phyloP scores from a whole-genome alignment of 805 yeast genomes.

The Candida ortonii region DNA sequence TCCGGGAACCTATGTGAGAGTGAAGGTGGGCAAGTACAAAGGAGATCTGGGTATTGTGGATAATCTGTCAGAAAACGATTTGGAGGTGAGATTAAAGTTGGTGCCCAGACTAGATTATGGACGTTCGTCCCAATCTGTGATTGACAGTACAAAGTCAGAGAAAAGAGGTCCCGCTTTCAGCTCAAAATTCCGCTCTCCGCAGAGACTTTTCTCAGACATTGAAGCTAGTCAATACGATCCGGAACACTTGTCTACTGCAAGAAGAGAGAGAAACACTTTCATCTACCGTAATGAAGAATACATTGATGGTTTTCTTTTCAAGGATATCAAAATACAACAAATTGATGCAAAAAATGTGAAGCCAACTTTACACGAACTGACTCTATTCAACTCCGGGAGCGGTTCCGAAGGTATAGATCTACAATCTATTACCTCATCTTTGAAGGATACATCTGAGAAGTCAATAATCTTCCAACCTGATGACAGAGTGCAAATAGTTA shows the following conservation, averaged over 20 bases:
- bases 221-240: constrained; percentile 87
- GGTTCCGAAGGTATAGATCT: constrained; percentile 87
- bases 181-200: constrained; percentile 73
- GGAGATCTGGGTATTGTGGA: constrained; percentile 93
- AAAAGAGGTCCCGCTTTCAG: constrained; percentile 47
- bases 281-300: constrained; percentile 86
- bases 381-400: constrained; percentile 70
- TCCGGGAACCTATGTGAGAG: constrained; percentile 90
- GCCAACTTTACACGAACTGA: constrained; percentile 86
- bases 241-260: constrained; percentile 58
- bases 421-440: constrained; percentile 79
- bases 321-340: constrained; percentile 80
- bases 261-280: constrained; percentile 59
- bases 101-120: constrained; percentile 96
- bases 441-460: constrained; percentile 60
- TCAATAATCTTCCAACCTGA: constrained; percentile 80
- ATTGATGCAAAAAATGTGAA: constrained; percentile 75
- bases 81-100: constrained; percentile 89
- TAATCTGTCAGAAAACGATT: constrained; percentile 88
- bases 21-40: constrained; percentile 86
- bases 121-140: constrained; percentile 37
- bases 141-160: constrained; percentile 25
- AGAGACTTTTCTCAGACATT: constrained; percentile 79
- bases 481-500: constrained; percentile 85
- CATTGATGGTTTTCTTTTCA: constrained; percentile 80